Conservation (phyloP, 257 asterid species). For the Solanum lycopersicoides region DNA sequence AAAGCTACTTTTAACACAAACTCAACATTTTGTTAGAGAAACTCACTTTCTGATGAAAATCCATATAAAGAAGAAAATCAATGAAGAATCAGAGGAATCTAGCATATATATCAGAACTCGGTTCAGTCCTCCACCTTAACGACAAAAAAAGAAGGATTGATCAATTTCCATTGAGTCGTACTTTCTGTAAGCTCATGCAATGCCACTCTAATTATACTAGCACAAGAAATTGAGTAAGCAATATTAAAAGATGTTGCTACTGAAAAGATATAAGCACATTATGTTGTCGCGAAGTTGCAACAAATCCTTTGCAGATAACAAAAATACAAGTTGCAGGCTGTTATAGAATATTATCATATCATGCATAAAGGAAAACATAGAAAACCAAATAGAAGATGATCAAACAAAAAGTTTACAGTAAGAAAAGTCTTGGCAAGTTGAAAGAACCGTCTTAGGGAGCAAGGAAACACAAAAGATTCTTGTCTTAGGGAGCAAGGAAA, state of each 20-base stretch:
- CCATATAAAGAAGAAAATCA: not conserved
- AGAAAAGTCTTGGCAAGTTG: not conserved
- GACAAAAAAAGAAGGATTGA: not conserved
- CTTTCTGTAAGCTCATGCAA: not conserved
- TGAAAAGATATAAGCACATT: not conserved
- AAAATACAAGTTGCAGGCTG: not conserved
- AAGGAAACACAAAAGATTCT: not conserved
- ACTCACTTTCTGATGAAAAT: not conserved
- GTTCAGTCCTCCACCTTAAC: not conserved
- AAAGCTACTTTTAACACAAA: not conserved
- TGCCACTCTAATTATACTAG: not conserved
- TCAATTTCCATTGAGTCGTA: not conserved
- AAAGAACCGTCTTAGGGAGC: not conserved
- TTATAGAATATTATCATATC: not conserved
- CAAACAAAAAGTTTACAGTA: not conserved
- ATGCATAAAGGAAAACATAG: not conserved
- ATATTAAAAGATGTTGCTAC: not conserved
- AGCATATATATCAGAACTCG: accelerated
- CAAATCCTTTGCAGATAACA: not conserved
- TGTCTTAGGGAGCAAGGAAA: not conserved
- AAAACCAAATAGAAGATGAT: not conserved
- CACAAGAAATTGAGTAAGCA: not conserved
- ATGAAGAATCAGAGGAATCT: not conserved
- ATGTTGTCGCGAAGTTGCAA: not conserved
- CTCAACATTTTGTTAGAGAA: not conserved